phyloP scores from a whole-genome alignment of 345 rosid genomes.

The Pseudoturritis turrita region DNA sequence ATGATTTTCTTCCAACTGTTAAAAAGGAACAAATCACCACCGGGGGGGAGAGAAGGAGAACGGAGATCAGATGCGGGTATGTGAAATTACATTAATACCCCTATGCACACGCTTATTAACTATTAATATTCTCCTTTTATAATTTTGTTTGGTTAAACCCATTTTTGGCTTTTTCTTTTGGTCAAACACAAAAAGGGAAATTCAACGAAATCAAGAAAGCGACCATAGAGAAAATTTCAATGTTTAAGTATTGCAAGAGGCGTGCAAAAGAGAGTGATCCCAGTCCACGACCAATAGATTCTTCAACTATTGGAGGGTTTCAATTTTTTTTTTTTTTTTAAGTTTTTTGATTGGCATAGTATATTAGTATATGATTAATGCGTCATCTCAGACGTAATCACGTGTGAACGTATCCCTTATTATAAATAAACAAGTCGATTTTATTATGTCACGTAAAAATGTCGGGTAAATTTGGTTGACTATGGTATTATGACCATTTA shows the following conservation, averaged over 20 bases:
- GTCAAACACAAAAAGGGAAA: background rate
- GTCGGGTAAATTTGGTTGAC: background rate
- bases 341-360: background rate
- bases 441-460: background rate
- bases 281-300: background rate
- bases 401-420: background rate
- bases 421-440: background rate
- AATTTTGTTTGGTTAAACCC: background rate
- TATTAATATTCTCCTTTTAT: background rate
- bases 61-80: background rate
- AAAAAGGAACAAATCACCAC: background rate
- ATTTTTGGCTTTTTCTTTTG: background rate
- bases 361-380: background rate
- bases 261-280: slow-evolving; percentile 3
- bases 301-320: slow-evolving; percentile 6
- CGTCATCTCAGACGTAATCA: slow-evolving; percentile 22
- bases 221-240: background rate
- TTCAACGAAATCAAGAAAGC: slow-evolving; percentile 2
- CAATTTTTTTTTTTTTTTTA: background rate
- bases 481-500: background rate
- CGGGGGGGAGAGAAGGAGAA: background rate
- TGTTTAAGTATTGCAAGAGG: background rate
- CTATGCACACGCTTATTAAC: background rate
- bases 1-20: background rate
- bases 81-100: background rate